A percentile compares a stretch with the other conserved stretches of the same genome.
phyloP scores from a whole-genome alignment of 441 rosid genomes.

The Eutrema salsugineum region DNA sequence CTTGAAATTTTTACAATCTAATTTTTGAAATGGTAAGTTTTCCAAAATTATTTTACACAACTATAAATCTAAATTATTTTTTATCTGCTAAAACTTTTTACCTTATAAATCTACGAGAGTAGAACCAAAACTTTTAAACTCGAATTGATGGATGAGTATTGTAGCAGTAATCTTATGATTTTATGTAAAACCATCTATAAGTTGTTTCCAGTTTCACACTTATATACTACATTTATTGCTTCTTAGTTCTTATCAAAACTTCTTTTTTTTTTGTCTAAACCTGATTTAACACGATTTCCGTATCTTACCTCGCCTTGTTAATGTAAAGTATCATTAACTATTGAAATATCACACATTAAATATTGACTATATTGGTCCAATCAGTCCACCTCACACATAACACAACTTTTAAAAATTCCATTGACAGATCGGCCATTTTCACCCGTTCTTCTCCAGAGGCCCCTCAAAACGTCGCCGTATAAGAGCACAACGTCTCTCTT shows the following conservation, averaged over 20 bases:
- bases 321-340: slow-evolving; percentile 23
- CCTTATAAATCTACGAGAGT: background rate
- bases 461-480: slow-evolving; percentile 11
- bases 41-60: background rate
- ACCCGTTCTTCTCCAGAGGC: background rate
- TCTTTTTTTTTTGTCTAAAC: background rate
- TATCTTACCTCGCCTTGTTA: background rate
- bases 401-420: slow-evolving; percentile 28
- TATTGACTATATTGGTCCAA: slow-evolving; percentile 23
- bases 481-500: slow-evolving; percentile 12
- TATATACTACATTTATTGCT: background rate
- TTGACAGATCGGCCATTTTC: slow-evolving; percentile 12
- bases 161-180: too few species aligned
- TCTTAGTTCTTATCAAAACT: background rate
- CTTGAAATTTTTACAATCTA: background rate
- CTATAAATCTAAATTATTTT: background rate
- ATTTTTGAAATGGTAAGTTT: background rate
- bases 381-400: slow-evolving; percentile 32
- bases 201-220: background rate
- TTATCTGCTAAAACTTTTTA: background rate
- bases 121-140: background rate
- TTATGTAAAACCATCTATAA: background rate
- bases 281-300: background rate
- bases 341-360: slow-evolving; percentile 28
- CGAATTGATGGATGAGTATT: background rate